Conservation (phyloP, 371 early-diverging fungal species). For the Actinomucor elegans region DNA sequence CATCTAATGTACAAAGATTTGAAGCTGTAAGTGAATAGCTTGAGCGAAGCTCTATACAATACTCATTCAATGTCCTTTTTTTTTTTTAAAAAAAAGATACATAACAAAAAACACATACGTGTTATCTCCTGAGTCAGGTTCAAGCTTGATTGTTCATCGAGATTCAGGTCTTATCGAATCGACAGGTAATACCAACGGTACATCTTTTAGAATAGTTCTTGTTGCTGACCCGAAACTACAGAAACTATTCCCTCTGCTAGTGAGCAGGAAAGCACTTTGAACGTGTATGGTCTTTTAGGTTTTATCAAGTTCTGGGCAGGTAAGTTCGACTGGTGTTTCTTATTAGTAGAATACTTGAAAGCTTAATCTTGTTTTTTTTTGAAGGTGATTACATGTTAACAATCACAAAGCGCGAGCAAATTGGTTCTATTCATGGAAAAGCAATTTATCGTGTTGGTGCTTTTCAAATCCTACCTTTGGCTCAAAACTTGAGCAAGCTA, state of each 20-base stretch:
- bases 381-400: conserved; percentile 84
- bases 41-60: background rate
- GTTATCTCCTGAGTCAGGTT: conserved; percentile 18
- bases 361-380: background rate
- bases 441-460: conserved; percentile 74
- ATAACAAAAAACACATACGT: conserved; percentile 19
- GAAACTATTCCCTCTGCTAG: conserved; percentile 15
- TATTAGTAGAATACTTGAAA: too few relatives aligned
- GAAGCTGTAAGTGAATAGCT: conserved; percentile 4
- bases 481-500: conserved; percentile 45
- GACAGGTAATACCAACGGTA: conserved; percentile 7
- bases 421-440: conserved; percentile 64
- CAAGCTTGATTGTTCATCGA: conserved; percentile 17
- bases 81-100: conserved; percentile 4
- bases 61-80: too few relatives aligned
- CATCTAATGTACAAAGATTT: conserved; percentile 6
- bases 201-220: background rate
- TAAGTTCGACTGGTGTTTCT: conserved; percentile 15
- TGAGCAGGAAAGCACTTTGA: conserved; percentile 34
- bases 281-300: conserved; percentile 68
- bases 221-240: background rate
- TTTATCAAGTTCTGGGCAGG: conserved; percentile 67
- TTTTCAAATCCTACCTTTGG: conserved; percentile 75
- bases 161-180: conserved; percentile 9
- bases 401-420: conserved; percentile 72